Conservation (phyloP, 2,329 filamentous ascomycete genomes). For the Teratosphaeria destructans region DNA sequence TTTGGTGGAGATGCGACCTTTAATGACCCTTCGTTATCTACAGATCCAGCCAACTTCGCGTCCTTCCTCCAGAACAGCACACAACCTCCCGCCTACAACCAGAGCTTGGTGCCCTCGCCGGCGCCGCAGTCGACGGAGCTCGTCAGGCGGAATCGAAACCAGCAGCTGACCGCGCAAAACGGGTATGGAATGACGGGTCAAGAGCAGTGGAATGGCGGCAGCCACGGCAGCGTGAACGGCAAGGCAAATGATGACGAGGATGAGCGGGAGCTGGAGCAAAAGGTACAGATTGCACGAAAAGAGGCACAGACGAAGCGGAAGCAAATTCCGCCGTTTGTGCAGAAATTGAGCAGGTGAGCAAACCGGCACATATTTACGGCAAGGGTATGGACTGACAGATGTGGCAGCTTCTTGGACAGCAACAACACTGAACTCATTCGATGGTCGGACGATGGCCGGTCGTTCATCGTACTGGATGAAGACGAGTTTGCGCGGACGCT, state of each 20-base stretch:
- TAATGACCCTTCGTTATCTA: constrained; percentile 26
- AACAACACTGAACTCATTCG: constrained; percentile 92
- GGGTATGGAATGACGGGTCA: constrained; percentile 10
- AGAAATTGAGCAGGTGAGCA: constrained; percentile 87
- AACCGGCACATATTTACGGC: not conserved
- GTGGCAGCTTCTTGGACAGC: constrained; percentile 74
- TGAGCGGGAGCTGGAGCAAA: constrained; percentile 67
- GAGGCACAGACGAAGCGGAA: constrained; percentile 86
- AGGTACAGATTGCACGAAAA: constrained; percentile 70
- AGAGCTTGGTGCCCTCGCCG: constrained; percentile 5
- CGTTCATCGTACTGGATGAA: constrained; percentile 92
- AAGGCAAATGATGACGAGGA: constrained; percentile 50
- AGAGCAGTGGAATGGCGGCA: constrained; percentile 32
- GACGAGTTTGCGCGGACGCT: constrained; percentile 71
- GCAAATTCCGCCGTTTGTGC: constrained; percentile 93
- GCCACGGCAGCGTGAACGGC: constrained; percentile 24
- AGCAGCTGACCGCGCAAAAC: constrained; percentile 31
- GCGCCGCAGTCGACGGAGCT: constrained; percentile 31
- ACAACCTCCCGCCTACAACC: constrained; percentile 15
- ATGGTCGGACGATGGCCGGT: constrained; percentile 94
- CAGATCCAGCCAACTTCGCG: constrained; percentile 25
- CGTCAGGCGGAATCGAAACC: constrained; percentile 36
- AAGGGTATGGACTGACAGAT: constrained; percentile 5
- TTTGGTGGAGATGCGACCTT: constrained; percentile 22
- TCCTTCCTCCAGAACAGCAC: constrained; percentile 16